Base-by-base conservation (phyloP, 1,284 basidiomycete genomes). In the Cutaneotrichosporon mucoides region DNA sequence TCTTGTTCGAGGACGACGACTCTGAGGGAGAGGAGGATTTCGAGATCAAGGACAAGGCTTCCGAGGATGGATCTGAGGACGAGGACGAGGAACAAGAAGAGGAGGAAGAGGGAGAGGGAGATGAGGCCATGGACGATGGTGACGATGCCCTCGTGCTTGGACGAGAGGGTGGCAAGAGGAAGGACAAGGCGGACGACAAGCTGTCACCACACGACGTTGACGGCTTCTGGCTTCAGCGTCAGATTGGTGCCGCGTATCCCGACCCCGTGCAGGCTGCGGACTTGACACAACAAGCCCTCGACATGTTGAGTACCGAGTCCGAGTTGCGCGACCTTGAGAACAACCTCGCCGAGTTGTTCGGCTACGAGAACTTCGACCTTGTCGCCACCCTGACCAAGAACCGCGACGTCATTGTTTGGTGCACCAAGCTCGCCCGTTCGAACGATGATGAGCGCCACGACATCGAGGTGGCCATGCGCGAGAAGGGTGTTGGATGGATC, bases 211-310 rank as follows among this genome's bases (percentile, higher is more conserved):
- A 95, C 68, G 84, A 89, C 50, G 87, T 99, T 68, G 95, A 99
- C 75, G 94, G 87, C 38, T 99, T 97, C 84, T 99, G 94, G 93
- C 90, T 99, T 0, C 96, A 99, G 74, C 87, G 95, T 4, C 89
- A 95, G 61, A 87, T 99, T 60, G 86, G 90, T 0, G 86, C 90
- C 71, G 84, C 92, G 41, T 98, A 97, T 73, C 84, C 92, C 4
- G 96, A 99, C 75, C 92, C 93, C 1, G 88, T 95, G 68, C 95
- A 94, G 37, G 90, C 93, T 1, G 88, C 92, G 61, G 90, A 93
- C 76, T 95, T 99, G 74, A 90, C 96, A 0, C 81, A 88, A 1
- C 81, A 87, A 10, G 92, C 95, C 0, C 86, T 99, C 59, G 85
- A 86, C 56, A 87, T 95, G 71, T 88, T 99, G 48, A 87, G 87